phyloP scores from a whole-genome alignment of 371 early-diverging fungal species.

The Mortierella sp. region DNA sequence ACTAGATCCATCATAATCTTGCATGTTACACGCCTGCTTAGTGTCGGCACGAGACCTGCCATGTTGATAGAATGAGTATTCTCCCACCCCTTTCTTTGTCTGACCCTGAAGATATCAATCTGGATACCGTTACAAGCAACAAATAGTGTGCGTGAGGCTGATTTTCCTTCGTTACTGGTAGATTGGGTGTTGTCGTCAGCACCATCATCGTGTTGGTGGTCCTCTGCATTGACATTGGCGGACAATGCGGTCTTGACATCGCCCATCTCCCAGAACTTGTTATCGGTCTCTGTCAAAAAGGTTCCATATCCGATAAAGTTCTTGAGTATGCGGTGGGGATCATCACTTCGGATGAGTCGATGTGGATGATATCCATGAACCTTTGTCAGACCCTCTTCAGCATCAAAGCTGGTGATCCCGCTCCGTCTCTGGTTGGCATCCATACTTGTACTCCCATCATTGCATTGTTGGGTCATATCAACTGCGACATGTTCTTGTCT shows the following conservation, averaged over 20 bases:
- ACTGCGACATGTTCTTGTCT: no score
- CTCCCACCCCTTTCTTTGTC: constrained; percentile 17
- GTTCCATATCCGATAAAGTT: constrained; percentile 65
- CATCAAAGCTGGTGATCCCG: no score
- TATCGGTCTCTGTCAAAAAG: constrained; percentile 63
- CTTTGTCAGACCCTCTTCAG: no score
- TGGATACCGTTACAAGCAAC: constrained; percentile 43
- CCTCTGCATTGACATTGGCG: neutral
- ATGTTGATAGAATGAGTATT: constrained; percentile 27
- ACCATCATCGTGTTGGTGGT: neutral
- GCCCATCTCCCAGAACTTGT: constrained; percentile 52
- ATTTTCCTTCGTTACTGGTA: no score
- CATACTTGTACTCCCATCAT: no score
- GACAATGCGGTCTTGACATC: constrained; percentile 35
- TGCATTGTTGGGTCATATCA: no score
- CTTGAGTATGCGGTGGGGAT: constrained; percentile 30
- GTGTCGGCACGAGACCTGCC: constrained; percentile 30
- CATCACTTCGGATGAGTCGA: no score
- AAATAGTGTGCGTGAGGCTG: constrained; percentile 4
- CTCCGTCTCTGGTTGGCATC: no score
- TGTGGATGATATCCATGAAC: no score
- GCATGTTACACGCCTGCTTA: constrained; percentile 44
- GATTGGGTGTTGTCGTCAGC: neutral
- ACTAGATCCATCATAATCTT: constrained; percentile 51
- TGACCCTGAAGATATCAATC: constrained; percentile 29